Conservation (phyloP, 768 basidiomycete genomes). For the Auriculariales sp. region DNA sequence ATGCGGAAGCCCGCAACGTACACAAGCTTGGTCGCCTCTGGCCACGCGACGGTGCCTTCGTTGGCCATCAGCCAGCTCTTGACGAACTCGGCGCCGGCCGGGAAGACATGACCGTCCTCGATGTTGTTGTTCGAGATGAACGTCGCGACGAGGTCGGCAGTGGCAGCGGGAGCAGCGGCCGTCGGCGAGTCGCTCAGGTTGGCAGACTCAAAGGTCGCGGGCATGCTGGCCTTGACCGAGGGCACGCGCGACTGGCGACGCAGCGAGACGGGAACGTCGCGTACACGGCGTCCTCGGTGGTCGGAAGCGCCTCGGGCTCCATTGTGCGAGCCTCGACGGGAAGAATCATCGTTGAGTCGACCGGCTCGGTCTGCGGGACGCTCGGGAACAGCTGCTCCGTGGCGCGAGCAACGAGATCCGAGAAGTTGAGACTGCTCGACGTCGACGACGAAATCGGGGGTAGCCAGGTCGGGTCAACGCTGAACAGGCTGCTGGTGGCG, state of each 20-base stretch:
- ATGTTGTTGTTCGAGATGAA: conserved; percentile 59
- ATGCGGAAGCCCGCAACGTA: conserved; percentile 62
- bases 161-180: background rate
- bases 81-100: conserved; percentile 73
- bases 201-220: background rate
- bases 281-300: background rate
- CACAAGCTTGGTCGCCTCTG: conserved; percentile 46
- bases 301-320: background rate
- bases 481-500: no score
- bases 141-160: conserved; percentile 29
- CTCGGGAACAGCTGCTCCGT: background rate
- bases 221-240: background rate
- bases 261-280: background rate
- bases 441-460: background rate
- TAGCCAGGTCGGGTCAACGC: no score
- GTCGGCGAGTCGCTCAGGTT: background rate
- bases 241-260: background rate
- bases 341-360: background rate
- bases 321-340: background rate
- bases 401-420: background rate
- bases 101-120: conserved; percentile 59
- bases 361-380: background rate
- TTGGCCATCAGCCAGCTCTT: conserved; percentile 73
- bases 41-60: conserved; percentile 49
- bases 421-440: background rate